Conservation (phyloP, 2,329 filamentous ascomycete species). For the Aspergillus sp. region DNA sequence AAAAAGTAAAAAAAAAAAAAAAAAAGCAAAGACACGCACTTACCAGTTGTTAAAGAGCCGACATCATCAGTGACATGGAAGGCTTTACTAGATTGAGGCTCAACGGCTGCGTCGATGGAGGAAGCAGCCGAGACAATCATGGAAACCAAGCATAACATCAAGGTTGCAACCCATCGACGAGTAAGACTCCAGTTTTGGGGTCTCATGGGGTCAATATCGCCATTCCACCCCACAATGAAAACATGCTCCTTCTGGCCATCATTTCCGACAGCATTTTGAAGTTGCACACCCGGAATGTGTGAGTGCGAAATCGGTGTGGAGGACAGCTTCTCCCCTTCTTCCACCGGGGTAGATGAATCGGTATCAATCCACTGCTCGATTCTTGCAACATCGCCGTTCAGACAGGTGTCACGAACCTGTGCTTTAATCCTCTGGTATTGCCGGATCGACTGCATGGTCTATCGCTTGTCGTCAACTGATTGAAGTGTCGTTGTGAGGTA, state of each 20-base stretch:
- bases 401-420: neutral
- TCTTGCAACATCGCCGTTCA: neutral
- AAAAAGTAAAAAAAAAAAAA: too few relatives aligned
- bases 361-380: neutral
- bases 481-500: neutral
- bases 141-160: conserved; percentile 43
- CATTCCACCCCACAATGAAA: conserved; percentile 32
- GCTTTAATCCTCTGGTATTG: neutral
- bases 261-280: neutral
- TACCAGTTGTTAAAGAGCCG: conserved; percentile 46
- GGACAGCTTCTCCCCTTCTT: neutral
- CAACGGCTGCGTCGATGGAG: conserved; percentile 46
- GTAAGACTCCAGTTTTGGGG: conserved; percentile 35
- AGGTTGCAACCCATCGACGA: conserved; percentile 33
- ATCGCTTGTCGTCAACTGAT: neutral
- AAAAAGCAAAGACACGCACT: too few relatives aligned
- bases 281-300: neutral
- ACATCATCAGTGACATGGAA: conserved; percentile 47
- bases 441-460: neutral
- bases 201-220: conserved; percentile 24
- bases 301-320: neutral
- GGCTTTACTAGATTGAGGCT: conserved; percentile 39
- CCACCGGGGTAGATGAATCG: neutral
- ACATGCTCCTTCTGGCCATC: neutral
- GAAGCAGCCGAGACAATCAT: conserved; percentile 47